phyloP scores from a whole-genome alignment of 1,139 yeast species.

The Scheffersomyces quercinus region DNA sequence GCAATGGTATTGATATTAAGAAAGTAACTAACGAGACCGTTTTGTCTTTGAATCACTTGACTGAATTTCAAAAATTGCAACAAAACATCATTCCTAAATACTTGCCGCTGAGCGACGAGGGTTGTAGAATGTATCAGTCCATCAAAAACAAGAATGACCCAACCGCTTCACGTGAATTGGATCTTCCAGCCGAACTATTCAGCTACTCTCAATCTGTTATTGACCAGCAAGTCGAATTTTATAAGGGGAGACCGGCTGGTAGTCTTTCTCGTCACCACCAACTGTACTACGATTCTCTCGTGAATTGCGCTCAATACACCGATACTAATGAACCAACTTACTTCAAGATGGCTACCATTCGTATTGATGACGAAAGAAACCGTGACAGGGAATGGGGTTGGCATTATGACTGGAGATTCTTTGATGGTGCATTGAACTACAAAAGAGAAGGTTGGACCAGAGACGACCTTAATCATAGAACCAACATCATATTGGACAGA shows the following conservation, averaged over 20 bases:
- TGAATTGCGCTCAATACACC: slow-evolving; percentile 9
- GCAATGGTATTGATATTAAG: slow-evolving; percentile 9
- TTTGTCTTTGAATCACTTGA: slow-evolving; percentile 20
- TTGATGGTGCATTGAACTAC: slow-evolving; percentile 18
- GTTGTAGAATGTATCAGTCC: slow-evolving; percentile 23
- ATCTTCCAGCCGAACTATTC: slow-evolving; percentile 22
- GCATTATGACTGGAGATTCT: slow-evolving; percentile 25
- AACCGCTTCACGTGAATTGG: slow-evolving; percentile 17
- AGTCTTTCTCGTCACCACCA: slow-evolving; percentile 8
- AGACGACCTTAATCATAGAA: slow-evolving; percentile 14
- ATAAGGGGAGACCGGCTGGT: slow-evolving; percentile 13
- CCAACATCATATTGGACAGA: slow-evolving; percentile 30
- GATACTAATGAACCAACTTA: slow-evolving; percentile 17
- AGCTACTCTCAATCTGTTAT: slow-evolving; percentile 19
- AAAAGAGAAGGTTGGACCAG: slow-evolving; percentile 17
- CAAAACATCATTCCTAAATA: slow-evolving; percentile 18
- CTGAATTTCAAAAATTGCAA: slow-evolving; percentile 19
- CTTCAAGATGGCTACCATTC: slow-evolving; percentile 19
- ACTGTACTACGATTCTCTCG: slow-evolving; percentile 14
- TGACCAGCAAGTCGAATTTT: slow-evolving; percentile 17
- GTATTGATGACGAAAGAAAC: slow-evolving; percentile 15
- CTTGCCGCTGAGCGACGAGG: slow-evolving; percentile 22
- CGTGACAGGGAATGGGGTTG: slow-evolving; percentile 30
- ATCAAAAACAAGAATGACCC: slow-evolving; percentile 16
- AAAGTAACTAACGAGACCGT: slow-evolving; percentile 12